A percentile compares a stretch with the other conserved stretches of the same genome.
Evolutionary conservation across 257 asterid genomes (phyloP).

Genomic region (Jaltomata sinuosa): DNA sequence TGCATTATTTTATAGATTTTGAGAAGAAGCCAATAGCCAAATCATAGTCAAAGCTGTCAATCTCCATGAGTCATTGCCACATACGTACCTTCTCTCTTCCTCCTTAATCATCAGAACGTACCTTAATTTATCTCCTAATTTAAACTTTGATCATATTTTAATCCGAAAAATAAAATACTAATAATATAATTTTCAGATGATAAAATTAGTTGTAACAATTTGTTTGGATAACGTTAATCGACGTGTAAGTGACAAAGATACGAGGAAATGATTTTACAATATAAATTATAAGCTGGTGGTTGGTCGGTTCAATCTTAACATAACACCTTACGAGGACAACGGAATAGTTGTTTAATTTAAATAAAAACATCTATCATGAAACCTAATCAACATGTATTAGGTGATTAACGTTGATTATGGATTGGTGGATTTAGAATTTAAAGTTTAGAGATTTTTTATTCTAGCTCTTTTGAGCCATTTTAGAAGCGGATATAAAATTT

Average conservation of each 20-base stretch:
- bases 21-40: background rate
- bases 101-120: too few species aligned
- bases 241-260: background rate
- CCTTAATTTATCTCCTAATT: background rate
- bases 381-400: background rate
- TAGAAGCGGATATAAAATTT: too few species aligned
- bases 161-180: background rate
- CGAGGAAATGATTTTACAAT: background rate
- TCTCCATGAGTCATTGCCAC: background rate
- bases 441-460: too few species aligned
- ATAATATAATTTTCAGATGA: too few species aligned
- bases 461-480: too few species aligned
- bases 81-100: background rate
- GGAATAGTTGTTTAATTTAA: background rate
- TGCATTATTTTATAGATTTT: background rate
- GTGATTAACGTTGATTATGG: background rate
- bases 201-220: background rate
- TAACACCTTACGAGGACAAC: background rate
- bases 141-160: background rate
- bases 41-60: too few species aligned
- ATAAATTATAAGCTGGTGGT: background rate
- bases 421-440: too few species aligned
- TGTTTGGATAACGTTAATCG: background rate
- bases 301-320: background rate
- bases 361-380: background rate